Evolutionary conservation across 306 rosid genomes (phyloP).

Genomic region (Echinosophora koreensis): DNA sequence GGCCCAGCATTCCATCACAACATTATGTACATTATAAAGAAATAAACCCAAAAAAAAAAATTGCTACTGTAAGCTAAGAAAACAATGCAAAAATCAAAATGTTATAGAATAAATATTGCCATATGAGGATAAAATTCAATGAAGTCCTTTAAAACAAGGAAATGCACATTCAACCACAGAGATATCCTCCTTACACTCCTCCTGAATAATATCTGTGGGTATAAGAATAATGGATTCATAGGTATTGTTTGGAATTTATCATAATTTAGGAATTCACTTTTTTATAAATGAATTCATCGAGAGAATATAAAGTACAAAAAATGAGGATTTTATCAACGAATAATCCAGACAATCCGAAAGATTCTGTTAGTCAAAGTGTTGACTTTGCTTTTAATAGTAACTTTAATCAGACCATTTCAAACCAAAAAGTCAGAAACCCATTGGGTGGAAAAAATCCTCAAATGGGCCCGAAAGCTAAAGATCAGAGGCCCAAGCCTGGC

Average conservation of each 20-base stretch:
- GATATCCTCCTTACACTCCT: neutral
- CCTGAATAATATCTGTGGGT: neutral
- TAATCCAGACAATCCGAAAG: too few relatives aligned
- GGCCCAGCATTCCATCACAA: conserved; percentile 8
- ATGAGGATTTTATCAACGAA: too few relatives aligned
- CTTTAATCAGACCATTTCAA: too few relatives aligned
- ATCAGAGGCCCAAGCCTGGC: too few relatives aligned
- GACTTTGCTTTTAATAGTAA: too few relatives aligned
- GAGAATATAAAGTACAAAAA: conserved; percentile 3
- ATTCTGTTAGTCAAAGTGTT: too few relatives aligned
- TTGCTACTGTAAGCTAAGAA: neutral
- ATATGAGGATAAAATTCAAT: neutral
- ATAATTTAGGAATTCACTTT: neutral
- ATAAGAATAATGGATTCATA: neutral
- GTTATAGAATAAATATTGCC: neutral
- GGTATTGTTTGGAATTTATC: neutral
- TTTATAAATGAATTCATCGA: neutral
- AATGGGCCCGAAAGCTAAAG: too few relatives aligned
- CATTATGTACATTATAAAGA: neutral
- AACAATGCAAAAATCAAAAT: neutral
- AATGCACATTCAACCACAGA: neutral
- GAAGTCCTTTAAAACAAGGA: neutral
- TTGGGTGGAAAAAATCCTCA: too few relatives aligned
- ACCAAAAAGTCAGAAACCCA: too few relatives aligned
- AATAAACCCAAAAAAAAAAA: neutral